Evolutionary conservation across 805 yeast genomes (phyloP), one percentile per base, ranked within the genome.

Genomic region (Sporopachydermia lactativora): DNA sequence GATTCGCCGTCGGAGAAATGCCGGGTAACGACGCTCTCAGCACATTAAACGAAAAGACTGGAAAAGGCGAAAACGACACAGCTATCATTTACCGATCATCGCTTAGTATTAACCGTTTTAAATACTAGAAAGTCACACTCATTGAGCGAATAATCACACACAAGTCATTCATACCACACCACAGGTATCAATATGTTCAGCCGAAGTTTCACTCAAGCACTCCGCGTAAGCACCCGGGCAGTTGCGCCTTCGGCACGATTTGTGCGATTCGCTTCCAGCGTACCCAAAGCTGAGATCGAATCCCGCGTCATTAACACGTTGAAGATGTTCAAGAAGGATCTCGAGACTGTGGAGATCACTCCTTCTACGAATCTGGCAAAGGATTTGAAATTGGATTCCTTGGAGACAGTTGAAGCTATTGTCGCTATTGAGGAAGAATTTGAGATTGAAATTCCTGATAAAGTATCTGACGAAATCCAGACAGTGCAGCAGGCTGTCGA

Each of bases 401-500:
- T 89, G 50, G 98, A 89, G 57, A 81, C 92, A 47, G 95, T 89
- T 47, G 98, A 89, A 67, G 88, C 92, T 42, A 72, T 92, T 52
- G 95, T 92, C 61, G 95, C 95, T 43, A 79, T 89, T 55, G 98
- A 89, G 69, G 96, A 88, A 66, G 60, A 51, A 35, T 76, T 76
- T 51, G 85, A 83, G 53, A 73, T 84, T 56, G 82, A 80, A 59
- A 75, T 83, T 56, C 85, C 94, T 31, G 95, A 85, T 65, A 78
- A 81, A 59, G 83, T 84, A 52, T 92, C 96, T 42, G 96, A 89
- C 59, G 88, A 81, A 58, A 78, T 92, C 61, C 85, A 81, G 68
- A 83, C 94, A 42, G 92, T 92, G 49, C 86, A 84, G 51, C 95
- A 88, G 66, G 94, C 96, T 45, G 74, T 88, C 47, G 85, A 86